Conservation (phyloP, 768 basidiomycete species). For the Mycena venus region DNA sequence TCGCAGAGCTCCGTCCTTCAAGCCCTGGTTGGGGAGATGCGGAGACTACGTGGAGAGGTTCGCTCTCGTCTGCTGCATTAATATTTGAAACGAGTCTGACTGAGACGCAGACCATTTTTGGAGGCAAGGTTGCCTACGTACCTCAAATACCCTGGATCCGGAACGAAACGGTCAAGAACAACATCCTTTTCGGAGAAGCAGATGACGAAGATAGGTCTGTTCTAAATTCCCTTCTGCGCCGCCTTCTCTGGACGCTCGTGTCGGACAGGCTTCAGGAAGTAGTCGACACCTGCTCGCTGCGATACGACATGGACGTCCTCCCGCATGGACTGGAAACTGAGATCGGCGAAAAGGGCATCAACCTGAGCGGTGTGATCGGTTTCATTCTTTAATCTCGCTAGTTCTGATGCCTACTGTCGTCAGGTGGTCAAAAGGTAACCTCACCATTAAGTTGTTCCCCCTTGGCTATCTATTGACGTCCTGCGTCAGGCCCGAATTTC, state of each 20-base stretch:
- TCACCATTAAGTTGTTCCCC: neutral
- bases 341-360: slow-evolving; percentile 84
- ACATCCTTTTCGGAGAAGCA: slow-evolving; percentile 79
- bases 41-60: slow-evolving; percentile 56
- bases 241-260: slow-evolving; percentile 1
- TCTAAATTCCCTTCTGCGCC: neutral
- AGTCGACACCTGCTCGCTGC: slow-evolving; percentile 74
- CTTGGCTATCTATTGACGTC: neutral
- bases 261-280: slow-evolving; percentile 61
- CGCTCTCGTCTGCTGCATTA: neutral
- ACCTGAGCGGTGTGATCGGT: slow-evolving; percentile 63
- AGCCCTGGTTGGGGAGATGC: slow-evolving; percentile 61
- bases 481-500: slow-evolving; percentile 71
- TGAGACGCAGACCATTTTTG: slow-evolving; percentile 57
- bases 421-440: slow-evolving; percentile 33
- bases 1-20: slow-evolving; percentile 49
- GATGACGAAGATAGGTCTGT: slow-evolving; percentile 67
- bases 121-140: slow-evolving; percentile 68
- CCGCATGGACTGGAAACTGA: slow-evolving; percentile 76
- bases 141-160: slow-evolving; percentile 75
- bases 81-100: slow-evolving; percentile 5
- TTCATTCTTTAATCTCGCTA: slow-evolving; percentile 1
- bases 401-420: slow-evolving; percentile 32
- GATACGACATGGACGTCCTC: slow-evolving; percentile 77
- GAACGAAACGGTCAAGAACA: slow-evolving; percentile 78